A percentile compares a stretch with the other conserved stretches of the same genome.
These are phyloP conservation scores for Rutstroemia sp. DNA, from an alignment of 2,329 filamentous ascomycete genomes.

Conservation along the genomic window DNA sequence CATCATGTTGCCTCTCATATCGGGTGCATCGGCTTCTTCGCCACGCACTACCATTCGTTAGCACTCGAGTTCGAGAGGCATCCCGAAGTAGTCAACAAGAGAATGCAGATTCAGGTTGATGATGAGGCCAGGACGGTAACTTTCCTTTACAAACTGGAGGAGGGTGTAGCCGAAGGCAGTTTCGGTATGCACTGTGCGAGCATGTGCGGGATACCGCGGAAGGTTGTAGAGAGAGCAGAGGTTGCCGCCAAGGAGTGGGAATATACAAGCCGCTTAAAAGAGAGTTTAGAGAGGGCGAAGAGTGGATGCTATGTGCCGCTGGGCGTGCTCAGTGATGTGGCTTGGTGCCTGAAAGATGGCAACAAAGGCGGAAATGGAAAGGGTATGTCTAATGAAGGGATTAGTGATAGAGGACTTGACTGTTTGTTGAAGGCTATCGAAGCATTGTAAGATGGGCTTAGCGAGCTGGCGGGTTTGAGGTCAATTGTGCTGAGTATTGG, in stretches of 20 bases:
- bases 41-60: slow-evolving; percentile 93
- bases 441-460: slow-evolving; percentile 37
- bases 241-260: slow-evolving; percentile 89
- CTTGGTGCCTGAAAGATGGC: slow-evolving; percentile 60
- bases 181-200: slow-evolving; percentile 99
- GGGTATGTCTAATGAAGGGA: slow-evolving; percentile 29
- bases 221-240: slow-evolving; percentile 81
- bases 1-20: slow-evolving; percentile 92
- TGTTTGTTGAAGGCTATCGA: slow-evolving; percentile 56
- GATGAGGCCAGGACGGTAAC: slow-evolving; percentile 80
- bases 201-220: slow-evolving; percentile 88
- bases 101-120: slow-evolving; percentile 95
- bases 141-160: slow-evolving; percentile 89
- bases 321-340: slow-evolving; percentile 81
- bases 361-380: slow-evolving; percentile 22
- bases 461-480: too few relatives aligned
- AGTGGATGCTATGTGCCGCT: slow-evolving; percentile 76
- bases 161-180: slow-evolving; percentile 89
- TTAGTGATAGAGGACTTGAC: slow-evolving; percentile 46
- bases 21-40: slow-evolving; percentile 92
- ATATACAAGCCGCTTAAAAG: slow-evolving; percentile 83
- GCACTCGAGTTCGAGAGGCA: slow-evolving; percentile 86
- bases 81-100: slow-evolving; percentile 75
- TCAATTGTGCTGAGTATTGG: too few relatives aligned
- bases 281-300: slow-evolving; percentile 50